Evolutionary conservation across 805 yeast genomes (phyloP), one percentile per base, ranked within the genome.

Genomic region (Starmera amethionina): DNA sequence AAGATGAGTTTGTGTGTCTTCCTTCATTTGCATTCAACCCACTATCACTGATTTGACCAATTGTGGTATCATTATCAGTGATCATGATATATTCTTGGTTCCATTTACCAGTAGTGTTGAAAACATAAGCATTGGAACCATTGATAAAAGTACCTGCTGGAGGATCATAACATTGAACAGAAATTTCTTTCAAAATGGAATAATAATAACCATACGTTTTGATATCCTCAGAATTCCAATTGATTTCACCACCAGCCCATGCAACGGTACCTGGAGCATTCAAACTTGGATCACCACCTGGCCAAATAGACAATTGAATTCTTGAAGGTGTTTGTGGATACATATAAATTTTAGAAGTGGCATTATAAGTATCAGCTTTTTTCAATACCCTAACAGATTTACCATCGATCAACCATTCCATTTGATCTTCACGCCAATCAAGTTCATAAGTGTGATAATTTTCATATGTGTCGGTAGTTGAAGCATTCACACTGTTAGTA

Each of bases 191-290:
- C 36, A 89, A 52, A 43, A 73, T 68, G 25, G 83, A 79, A 57
- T 77, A 86, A 65, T 75, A 81, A 66, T 88, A 89, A n/a, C 97
- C 96, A 39, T 79, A 74, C 42, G 82, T 66, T 44, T 67, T 52
- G 43, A 88, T 73, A 60, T 87, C 96, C 4, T 68, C 57, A 12
- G 89, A 72, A 58, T 81, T 62, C 97, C 97, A 89, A 65, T 85
- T 68, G 45, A 89, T 77, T 27, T 47, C 67, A 64, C 97, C 97
- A 63, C 96, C 96, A 31, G 95, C 84, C 89, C 89, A 88, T 42
- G 70, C 82, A 45, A 74, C 68, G 12, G 88, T 81, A 67, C 89
- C 89, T 25, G 52, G 47, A 18, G 72, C 74, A 52, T 70, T 72
- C 27, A 22, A 22, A 28, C 67, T 52, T 9, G 71, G 46, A 45